Percentiles rank a stretch among this genome's conserved stretches.
Evolutionary conservation across 495 filamentous ascomycete species (phyloP).

Genomic region (Hamigera avellanea): DNA sequence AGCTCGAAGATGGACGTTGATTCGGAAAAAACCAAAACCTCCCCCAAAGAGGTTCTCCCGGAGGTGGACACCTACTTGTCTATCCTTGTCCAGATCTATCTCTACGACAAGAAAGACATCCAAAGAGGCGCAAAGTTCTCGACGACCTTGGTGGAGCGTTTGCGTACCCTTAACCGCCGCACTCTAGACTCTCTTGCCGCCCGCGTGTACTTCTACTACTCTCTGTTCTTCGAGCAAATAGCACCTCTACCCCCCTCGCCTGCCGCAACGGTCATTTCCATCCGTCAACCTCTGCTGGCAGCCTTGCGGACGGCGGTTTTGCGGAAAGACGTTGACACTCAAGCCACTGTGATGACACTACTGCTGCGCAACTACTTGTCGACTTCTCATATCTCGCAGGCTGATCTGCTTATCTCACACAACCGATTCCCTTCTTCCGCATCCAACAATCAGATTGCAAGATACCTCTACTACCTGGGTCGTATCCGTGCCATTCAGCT

Average conservation of each 20-base stretch:
- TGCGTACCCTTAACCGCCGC: constrained; percentile 83
- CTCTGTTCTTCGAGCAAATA: constrained; percentile 83
- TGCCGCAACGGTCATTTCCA: constrained; percentile 67
- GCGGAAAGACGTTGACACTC: constrained; percentile 90
- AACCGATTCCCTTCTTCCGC: constrained; percentile 88
- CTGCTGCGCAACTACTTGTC: constrained; percentile 92
- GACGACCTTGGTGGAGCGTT: constrained; percentile 61
- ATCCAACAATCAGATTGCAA: constrained; percentile 93
- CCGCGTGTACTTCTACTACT: constrained; percentile 96
- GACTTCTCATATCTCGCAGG: constrained; percentile 93
- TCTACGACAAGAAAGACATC: constrained; percentile 72
- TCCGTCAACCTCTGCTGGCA: constrained; percentile 74
- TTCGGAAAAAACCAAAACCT: constrained; percentile 34
- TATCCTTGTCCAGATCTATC: constrained; percentile 78
- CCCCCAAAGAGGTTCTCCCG: constrained; percentile 62
- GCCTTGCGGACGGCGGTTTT: constrained; percentile 88
- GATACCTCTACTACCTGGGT: constrained; percentile 92
- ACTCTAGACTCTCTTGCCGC: constrained; percentile 89
- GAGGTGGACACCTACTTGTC: constrained; percentile 89
- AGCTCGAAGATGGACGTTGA: constrained; percentile 70
- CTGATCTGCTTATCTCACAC: constrained; percentile 88
- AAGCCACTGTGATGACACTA: constrained; percentile 87
- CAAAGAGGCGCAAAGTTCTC: constrained; percentile 78
- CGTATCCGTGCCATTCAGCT: constrained; percentile 94
- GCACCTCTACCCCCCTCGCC: constrained; percentile 78